Evolutionary conservation across 225 moss, liverwort and hornwort species (phyloP).

Genomic region (Physcomitrium patens): DNA sequence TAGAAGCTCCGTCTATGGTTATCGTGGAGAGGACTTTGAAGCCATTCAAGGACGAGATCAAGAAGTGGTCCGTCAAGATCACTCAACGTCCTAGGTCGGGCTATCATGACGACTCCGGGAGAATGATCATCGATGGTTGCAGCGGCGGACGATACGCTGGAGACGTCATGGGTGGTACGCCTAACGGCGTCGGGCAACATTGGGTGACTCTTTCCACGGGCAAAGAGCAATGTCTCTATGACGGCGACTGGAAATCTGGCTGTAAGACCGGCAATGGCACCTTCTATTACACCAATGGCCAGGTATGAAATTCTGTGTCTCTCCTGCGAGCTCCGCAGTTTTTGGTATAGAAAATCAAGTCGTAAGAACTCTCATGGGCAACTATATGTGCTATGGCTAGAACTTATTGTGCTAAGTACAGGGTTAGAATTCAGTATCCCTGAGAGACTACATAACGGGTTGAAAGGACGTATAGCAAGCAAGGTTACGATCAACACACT

Average conservation of each 20-base stretch:
- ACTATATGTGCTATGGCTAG: too few relatives aligned
- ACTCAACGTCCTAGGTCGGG: slow-evolving; percentile 50
- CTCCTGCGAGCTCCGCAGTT: background rate
- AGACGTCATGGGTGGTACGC: slow-evolving; percentile 75
- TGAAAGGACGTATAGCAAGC: too few relatives aligned
- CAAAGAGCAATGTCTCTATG: slow-evolving; percentile 70
- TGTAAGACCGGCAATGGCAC: slow-evolving; percentile 71
- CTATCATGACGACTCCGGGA: slow-evolving; percentile 75
- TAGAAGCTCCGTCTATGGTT: slow-evolving; percentile 58
- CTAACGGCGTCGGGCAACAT: slow-evolving; percentile 88
- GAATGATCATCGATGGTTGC: slow-evolving; percentile 70
- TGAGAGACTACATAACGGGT: too few relatives aligned
- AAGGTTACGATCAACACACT: too few relatives aligned
- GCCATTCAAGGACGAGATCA: slow-evolving; percentile 46
- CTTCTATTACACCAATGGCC: slow-evolving; percentile 77
- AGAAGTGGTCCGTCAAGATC: slow-evolving; percentile 39
- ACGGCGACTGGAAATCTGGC: slow-evolving; percentile 84
- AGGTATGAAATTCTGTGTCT: slow-evolving; percentile 39
- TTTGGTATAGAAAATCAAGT: too few relatives aligned
- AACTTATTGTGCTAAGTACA: too few relatives aligned
- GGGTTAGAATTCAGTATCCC: too few relatives aligned
- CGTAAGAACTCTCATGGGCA: too few relatives aligned
- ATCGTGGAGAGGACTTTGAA: slow-evolving; percentile 59
- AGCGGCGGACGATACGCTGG: slow-evolving; percentile 76
- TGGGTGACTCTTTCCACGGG: slow-evolving; percentile 57